Percentiles rank a stretch among this genome's conserved stretches.
These are phyloP conservation scores for Pueraria montana DNA, from an alignment of 306 rosid genomes.

Conservation along the genomic window DNA sequence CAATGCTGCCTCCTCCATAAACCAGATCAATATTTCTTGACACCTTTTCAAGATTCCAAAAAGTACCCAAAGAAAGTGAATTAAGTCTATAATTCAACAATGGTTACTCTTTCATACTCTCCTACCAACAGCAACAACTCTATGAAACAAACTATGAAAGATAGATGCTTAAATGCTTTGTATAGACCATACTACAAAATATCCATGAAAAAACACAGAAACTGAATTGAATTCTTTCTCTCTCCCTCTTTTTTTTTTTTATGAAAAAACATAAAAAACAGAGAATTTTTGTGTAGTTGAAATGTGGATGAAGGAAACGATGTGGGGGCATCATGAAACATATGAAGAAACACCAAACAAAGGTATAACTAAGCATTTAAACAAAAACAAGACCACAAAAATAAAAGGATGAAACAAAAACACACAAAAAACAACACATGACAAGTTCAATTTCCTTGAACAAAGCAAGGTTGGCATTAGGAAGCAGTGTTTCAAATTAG, in stretches of 20 bases:
- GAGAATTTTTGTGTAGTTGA: background rate
- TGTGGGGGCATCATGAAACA: background rate
- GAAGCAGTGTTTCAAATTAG: background rate
- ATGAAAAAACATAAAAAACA: background rate
- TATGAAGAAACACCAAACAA: background rate
- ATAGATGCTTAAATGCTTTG: background rate
- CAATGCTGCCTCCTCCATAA: slow-evolving; percentile 99
- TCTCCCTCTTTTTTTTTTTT: background rate
- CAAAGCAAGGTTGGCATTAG: background rate
- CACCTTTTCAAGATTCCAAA: slow-evolving; percentile 65
- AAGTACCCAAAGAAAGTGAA: background rate
- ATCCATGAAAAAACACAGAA: slow-evolving; percentile 6
- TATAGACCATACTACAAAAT: background rate
- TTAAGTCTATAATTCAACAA: background rate
- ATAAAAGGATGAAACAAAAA: background rate
- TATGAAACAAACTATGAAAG: background rate
- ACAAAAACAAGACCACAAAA: background rate
- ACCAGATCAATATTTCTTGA: slow-evolving; percentile 93
- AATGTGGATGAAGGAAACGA: slow-evolving; percentile 33
- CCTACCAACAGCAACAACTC: background rate
- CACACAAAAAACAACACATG: background rate
- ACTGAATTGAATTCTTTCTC: background rate
- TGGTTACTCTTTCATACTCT: background rate
- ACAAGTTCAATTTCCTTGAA: background rate
- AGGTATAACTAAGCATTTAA: background rate